Evolutionary conservation across 139 green algal genomes (phyloP).

Genomic region (Chlorella sp.): DNA sequence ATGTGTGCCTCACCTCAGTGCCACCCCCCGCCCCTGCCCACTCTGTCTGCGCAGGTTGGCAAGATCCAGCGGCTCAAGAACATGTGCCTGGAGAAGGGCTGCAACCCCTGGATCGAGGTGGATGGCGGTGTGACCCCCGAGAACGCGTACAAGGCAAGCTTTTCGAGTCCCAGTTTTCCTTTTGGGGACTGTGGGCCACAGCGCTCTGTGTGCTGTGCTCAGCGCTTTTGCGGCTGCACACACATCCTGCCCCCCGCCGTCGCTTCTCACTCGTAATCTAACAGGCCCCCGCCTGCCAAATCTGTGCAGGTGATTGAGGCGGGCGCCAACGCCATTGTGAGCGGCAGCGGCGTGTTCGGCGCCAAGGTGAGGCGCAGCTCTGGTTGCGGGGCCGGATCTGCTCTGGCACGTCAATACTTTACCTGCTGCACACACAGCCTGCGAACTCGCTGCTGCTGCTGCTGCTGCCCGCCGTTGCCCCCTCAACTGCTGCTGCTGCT

Average conservation of each 20-base stretch:
- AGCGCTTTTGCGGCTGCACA: no score
- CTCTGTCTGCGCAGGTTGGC: constrained; percentile 66
- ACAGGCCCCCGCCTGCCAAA: no score
- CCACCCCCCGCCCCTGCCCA: neutral
- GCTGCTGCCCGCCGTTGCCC: no score
- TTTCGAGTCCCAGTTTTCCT: constrained; percentile 55
- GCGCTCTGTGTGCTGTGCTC: no score
- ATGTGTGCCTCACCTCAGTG: neutral
- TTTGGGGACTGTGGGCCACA: neutral
- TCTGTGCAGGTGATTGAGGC: constrained; percentile 26
- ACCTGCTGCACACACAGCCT: no score
- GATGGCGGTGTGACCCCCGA: constrained; percentile 94
- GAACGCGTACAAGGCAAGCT: constrained; percentile 95
- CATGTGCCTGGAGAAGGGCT: constrained; percentile 92
- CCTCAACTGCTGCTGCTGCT: no score
- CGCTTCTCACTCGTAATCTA: no score
- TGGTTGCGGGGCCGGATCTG: no score
- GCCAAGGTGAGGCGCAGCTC: constrained; percentile 28
- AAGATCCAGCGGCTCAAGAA: constrained; percentile 91
- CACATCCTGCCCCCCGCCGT: no score
- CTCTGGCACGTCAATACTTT: no score
- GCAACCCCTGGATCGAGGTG: constrained; percentile 99
- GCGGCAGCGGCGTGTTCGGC: constrained; percentile 94
- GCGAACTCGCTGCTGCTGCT: no score
- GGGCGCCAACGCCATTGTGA: constrained; percentile 95